These are phyloP conservation scores for Rhododendron williamsianum DNA, from an alignment of 148 eudicot species.

Conservation along the genomic window DNA sequence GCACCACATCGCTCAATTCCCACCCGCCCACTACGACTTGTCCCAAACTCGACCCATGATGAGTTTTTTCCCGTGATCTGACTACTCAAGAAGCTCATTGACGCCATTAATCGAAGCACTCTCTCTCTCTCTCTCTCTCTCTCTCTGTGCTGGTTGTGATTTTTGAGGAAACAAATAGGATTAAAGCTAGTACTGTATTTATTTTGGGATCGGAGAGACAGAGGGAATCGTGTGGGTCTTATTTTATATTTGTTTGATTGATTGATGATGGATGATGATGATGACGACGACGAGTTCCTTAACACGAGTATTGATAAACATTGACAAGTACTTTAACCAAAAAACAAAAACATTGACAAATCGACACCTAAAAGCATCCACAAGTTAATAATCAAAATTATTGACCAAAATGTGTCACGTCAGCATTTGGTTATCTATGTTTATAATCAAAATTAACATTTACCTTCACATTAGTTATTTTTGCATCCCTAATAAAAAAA, in stretches of 20 bases:
- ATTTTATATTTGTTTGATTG: not conserved
- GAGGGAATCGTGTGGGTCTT: not conserved
- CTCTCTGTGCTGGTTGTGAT: not conserved
- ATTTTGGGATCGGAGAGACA: not conserved
- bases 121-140: not conserved
- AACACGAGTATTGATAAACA: too few relatives aligned
- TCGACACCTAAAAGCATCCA: too few relatives aligned
- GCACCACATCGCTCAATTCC: constrained; percentile 5
- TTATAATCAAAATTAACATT: too few relatives aligned
- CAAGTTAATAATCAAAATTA: too few relatives aligned
- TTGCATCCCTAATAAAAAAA: too few relatives aligned
- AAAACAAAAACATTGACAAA: too few relatives aligned
- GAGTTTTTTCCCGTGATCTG: constrained; percentile 17
- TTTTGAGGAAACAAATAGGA: not conserved
- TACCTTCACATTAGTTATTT: too few relatives aligned
- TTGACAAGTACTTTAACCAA: too few relatives aligned
- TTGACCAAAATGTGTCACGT: too few relatives aligned
- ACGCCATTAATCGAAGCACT: constrained; percentile 8
- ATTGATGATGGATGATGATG: not conserved
- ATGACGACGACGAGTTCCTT: not conserved
- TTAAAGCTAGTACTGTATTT: too few relatives aligned
- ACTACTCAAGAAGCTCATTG: constrained; percentile 15
- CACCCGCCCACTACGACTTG: not conserved
- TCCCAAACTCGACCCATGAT: constrained; percentile 16
- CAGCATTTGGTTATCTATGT: too few relatives aligned